These are phyloP conservation scores for Mycena leptocephala DNA, from an alignment of 768 basidiomycete species.

Conservation along the genomic window DNA sequence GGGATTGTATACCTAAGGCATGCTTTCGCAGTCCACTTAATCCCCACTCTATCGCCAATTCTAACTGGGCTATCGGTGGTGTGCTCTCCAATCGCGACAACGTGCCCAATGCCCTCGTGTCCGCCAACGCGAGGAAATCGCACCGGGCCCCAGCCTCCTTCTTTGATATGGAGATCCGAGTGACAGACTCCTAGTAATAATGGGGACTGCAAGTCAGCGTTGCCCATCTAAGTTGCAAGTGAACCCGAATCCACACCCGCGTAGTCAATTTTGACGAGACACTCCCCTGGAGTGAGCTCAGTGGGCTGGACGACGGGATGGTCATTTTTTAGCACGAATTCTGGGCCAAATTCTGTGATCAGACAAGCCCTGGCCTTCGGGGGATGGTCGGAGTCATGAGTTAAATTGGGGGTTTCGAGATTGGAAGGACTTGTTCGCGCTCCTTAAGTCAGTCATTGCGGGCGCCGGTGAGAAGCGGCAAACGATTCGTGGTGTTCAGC, in stretches of 20 bases:
- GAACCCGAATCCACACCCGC: neutral
- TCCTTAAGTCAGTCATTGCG: neutral
- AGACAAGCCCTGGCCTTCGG: neutral
- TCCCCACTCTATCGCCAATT: neutral
- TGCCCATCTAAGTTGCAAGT: neutral
- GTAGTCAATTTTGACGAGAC: neutral
- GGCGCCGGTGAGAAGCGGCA: neutral
- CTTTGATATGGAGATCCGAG: neutral
- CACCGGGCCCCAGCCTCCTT: neutral
- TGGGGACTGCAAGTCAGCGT: no score
- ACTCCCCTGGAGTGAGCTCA: neutral
- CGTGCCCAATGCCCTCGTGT: neutral
- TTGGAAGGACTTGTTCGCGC: neutral
- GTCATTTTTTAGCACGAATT: neutral
- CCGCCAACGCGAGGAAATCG: neutral
- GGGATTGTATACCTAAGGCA: neutral
- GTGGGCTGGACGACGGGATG: neutral
- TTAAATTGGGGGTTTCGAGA: neutral
- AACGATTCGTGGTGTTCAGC: neutral
- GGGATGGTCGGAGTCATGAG: neutral
- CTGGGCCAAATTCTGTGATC: neutral
- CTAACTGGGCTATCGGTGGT: neutral
- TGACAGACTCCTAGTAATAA: neutral
- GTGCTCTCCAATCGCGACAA: neutral
- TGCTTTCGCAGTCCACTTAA: neutral